Percentiles rank a stretch among this genome's conserved stretches.
Evolutionary conservation across 2,329 filamentous ascomycete genomes (phyloP).

Genomic region (Aureobasidium sp.): DNA sequence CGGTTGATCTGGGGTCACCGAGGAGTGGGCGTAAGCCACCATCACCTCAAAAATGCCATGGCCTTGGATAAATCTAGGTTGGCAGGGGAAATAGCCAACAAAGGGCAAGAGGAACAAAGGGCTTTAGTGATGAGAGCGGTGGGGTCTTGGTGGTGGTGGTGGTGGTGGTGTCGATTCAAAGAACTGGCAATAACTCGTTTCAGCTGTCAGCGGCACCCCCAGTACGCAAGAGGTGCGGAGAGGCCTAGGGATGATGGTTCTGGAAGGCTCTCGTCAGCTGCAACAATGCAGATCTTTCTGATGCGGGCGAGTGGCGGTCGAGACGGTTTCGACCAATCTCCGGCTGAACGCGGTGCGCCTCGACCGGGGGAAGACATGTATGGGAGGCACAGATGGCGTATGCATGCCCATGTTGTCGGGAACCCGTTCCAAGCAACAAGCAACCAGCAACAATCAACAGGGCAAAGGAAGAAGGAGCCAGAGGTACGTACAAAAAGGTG

Average conservation of each 20-base stretch:
- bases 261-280: slow-evolving; percentile 10
- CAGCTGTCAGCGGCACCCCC: not conserved
- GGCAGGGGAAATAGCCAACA: not conserved
- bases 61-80: not conserved
- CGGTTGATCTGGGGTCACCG: not conserved
- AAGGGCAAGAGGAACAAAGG: not conserved
- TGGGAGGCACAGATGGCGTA: no score
- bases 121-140: not conserved
- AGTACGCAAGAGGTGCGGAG: not conserved
- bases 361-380: slow-evolving; percentile 1
- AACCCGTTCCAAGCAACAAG: not conserved
- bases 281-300: not conserved
- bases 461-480: not conserved
- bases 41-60: not conserved
- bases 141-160: not conserved
- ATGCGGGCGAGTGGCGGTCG: not conserved
- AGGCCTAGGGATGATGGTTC: not conserved
- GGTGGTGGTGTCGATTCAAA: not conserved
- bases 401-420: not conserved
- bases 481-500: slow-evolving; percentile 5
- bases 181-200: not conserved
- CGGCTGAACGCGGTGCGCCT: slow-evolving; percentile 2
- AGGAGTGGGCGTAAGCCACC: not conserved
- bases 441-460: not conserved
- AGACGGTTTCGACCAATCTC: not conserved